Evolutionary conservation across 1,284 basidiomycete species (phyloP), one percentile per base, ranked within the genome.

Genomic region (Phaffia rhodozyma): DNA sequence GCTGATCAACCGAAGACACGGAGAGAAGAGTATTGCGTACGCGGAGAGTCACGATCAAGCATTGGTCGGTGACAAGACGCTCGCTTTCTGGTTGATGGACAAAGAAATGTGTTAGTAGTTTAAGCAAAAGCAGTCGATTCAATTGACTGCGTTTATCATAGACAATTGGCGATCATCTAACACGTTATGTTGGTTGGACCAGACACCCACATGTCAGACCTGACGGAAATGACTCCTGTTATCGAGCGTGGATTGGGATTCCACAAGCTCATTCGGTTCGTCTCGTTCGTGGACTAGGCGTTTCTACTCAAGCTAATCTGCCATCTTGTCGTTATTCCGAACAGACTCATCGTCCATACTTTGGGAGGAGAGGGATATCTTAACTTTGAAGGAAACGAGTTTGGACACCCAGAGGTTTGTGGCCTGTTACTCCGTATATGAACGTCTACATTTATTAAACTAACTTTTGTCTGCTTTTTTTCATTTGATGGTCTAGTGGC

Each of bases 31-130:
- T 67, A 85, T 98, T 59, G 89, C 92, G 0, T 97, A 97, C 72
- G 90, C 89, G 58, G 94, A 98, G 77, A 91, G 88, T 71, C 94
- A 97, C 71, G 94, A 97, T 75, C 94, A 98, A 75, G 94, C 94
- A 21, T 82, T 98, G 38, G 94, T 98, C 0, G 94, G 94, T 5
- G 94, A 98, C 79, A 97, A 97, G 79, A 97, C 94, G 0, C 74
- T 97, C 47, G 94, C 94, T 1, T 98, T 98, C 78, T 98, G 94
- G 94, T 77, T 98, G 62, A 98, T 98, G 94, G 94, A 98, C 78
- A 94, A 96, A 78, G 94, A 97, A 75, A 98, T 98, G 94, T 93
- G 88, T 91, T 79, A 68, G 81, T 79, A 43, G 30, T 60, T 55
- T n/a, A 21, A n/a, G 58, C 27, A 20, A 48, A 27, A 25, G 51